These are phyloP conservation scores for Proliferodiscus dingleyae DNA, from an alignment of 2,329 filamentous ascomycete species.

Conservation along the genomic window DNA sequence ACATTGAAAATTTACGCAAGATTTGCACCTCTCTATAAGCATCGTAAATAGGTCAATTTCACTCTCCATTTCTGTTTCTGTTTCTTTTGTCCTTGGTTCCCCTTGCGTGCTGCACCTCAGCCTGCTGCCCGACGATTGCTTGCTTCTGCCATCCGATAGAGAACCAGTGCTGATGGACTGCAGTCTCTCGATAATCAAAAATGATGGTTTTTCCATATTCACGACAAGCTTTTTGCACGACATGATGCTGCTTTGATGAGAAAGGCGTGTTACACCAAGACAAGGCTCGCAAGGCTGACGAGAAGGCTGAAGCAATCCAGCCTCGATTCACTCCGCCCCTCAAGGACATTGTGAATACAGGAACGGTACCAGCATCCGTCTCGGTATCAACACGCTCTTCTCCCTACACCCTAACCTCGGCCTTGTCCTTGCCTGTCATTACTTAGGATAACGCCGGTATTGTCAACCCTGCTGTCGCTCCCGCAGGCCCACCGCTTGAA, in stretches of 20 bases:
- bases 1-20: neutral
- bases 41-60: neutral
- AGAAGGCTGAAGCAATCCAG: neutral
- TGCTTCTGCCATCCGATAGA: constrained; percentile 14
- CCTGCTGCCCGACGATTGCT: constrained; percentile 16
- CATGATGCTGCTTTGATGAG: constrained; percentile 6
- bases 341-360: neutral
- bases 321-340: neutral
- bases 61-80: neutral
- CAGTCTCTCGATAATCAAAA: constrained; percentile 1
- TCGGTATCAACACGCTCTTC: too few relatives aligned
- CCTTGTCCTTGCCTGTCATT: too few relatives aligned
- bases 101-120: constrained; percentile 17
- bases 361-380: too few relatives aligned
- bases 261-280: neutral
- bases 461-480: too few relatives aligned
- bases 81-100: too few relatives aligned
- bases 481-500: too few relatives aligned
- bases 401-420: too few relatives aligned
- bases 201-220: neutral
- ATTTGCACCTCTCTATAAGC: neutral
- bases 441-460: too few relatives aligned
- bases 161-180: constrained; percentile 11
- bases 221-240: constrained; percentile 1
- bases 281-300: constrained; percentile 4